A percentile compares a stretch with the other conserved stretches of the same genome.
Conservation (phyloP, 495 filamentous ascomycete species). For the Parathielavia appendiculata region DNA sequence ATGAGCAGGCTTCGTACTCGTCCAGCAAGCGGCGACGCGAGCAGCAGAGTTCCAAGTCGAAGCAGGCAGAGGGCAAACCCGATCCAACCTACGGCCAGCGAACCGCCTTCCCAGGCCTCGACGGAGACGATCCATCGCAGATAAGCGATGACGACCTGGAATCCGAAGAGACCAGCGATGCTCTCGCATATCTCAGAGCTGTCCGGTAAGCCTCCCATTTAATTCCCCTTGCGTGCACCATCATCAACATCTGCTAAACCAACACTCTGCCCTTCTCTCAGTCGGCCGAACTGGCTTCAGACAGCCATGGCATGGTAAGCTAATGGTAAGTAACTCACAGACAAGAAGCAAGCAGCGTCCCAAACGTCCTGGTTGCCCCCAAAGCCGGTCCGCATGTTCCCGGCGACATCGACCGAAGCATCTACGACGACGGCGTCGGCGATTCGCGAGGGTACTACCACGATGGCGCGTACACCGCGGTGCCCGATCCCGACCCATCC, state of each 20-base stretch:
- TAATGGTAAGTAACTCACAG: conserved; percentile 44
- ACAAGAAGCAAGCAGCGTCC: conserved; percentile 66
- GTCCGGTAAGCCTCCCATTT: conserved; percentile 63
- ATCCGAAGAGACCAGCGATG: conserved; percentile 56
- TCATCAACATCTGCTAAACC: conserved; percentile 32
- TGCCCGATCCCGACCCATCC: conserved; percentile 28
- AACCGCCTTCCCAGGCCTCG: conserved; percentile 70
- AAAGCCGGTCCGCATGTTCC: conserved; percentile 44
- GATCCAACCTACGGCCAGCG: conserved; percentile 71
- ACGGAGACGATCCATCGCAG: conserved; percentile 38
- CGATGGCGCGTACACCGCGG: conserved; percentile 66
- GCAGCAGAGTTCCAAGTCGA: conserved; percentile 18
- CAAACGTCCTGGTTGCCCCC: conserved; percentile 57
- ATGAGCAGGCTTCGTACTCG: conserved; percentile 10
- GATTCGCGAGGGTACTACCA: conserved; percentile 58
- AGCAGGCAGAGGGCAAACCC: conserved; percentile 32
- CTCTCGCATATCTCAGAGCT: conserved; percentile 69
- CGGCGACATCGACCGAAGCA: conserved; percentile 34
- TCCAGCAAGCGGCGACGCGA: conserved; percentile 32
- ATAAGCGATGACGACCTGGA: conserved; percentile 46
- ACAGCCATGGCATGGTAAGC: conserved; percentile 38
- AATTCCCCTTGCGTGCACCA: conserved; percentile 11
- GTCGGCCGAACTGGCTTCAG: conserved; percentile 9
- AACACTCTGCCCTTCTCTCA: conserved; percentile 18
- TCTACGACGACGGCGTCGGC: conserved; percentile 41